Evolutionary conservation across 1,284 basidiomycete species (phyloP), one percentile per base, ranked within the genome.

Genomic region (Tilletiopsis washingtonensis): DNA sequence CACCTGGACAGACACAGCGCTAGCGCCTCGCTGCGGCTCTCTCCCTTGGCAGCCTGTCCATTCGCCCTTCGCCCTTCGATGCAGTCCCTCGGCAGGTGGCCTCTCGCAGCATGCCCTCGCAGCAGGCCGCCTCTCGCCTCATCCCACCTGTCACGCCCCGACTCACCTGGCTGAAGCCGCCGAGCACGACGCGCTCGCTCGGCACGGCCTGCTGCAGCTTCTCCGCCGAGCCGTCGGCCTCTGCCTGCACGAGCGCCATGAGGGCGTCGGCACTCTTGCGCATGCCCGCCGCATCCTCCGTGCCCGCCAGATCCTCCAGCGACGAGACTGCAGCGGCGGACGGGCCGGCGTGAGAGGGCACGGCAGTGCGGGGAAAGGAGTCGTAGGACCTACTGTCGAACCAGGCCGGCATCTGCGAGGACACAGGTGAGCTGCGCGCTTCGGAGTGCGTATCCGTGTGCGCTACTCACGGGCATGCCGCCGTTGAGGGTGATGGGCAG

Each of bases 401-500:
- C 70, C 70, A 73, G 5, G 60, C 61, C 6, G 69, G 66, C 70
- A 73, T 73, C 38, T 45, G 46, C 15, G 15, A 7, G 15, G 29
- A 12, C 45, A 42, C 7, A 3, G 36, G 46, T 34, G 29, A n/a
- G 9, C 9, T 34, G 29, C 9, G 29, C 29, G n/a, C 29, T n/a
- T n/a, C n/a, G n/a, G n/a, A n/a, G n/a, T n/a, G n/a, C n/a, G n/a
- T n/a, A n/a, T n/a, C n/a, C n/a, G n/a, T n/a, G n/a, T n/a, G n/a
- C n/a, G 23, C 3, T 6, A 14, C 45, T 46, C 29, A 46, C 45
- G 39, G 54, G 54, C 69, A 69, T 69, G 40, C 68, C 68, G 59
- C 69, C 65, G 43, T 73, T 73, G 24, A 73, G 52, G 34, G 69
- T 59, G 9, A 73, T 67, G 3, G 70, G 69, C 57, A 66, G 67